A percentile compares a stretch with the other conserved stretches of the same genome.
These are phyloP conservation scores for Hanseniaspora singularis DNA, from an alignment of 805 yeast genomes.

Conservation along the genomic window DNA sequence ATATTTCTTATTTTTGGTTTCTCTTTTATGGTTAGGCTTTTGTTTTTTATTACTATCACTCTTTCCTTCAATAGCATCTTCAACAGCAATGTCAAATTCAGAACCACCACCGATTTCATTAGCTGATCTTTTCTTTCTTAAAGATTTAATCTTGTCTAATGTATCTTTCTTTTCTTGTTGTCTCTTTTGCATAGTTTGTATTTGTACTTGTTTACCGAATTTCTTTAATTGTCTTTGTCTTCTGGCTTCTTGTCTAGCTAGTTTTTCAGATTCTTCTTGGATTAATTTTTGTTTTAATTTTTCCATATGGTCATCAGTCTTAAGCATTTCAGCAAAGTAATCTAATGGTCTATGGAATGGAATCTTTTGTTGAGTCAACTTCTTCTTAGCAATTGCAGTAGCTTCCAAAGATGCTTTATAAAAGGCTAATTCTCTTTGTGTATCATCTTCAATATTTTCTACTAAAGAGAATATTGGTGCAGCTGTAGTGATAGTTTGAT, in stretches of 20 bases:
- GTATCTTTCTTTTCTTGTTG: slow-evolving; percentile 87
- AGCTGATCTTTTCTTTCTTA: slow-evolving; percentile 75
- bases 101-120: slow-evolving; percentile 52
- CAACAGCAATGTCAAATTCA: slow-evolving; percentile 82
- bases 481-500: slow-evolving; percentile 56
- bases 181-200: slow-evolving; percentile 84
- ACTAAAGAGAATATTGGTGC: slow-evolving; percentile 52
- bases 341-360: slow-evolving; percentile 90
- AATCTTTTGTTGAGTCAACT: slow-evolving; percentile 55
- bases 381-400: slow-evolving; percentile 56
- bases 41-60: slow-evolving; percentile 36
- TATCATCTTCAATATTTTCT: slow-evolving; percentile 86
- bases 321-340: slow-evolving; percentile 97
- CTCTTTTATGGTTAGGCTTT: slow-evolving; percentile 46
- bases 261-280: slow-evolving; percentile 69
- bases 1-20: slow-evolving; percentile 59
- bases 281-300: slow-evolving; percentile 70
- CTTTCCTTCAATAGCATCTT: slow-evolving; percentile 53
- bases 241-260: slow-evolving; percentile 85
- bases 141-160: slow-evolving; percentile 76
- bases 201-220: slow-evolving; percentile 94
- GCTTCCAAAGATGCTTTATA: slow-evolving; percentile 89
- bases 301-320: slow-evolving; percentile 97
- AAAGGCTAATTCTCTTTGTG: slow-evolving; percentile 89
- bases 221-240: slow-evolving; percentile 90